These are phyloP conservation scores for Fusarium oligoseptatum DNA, from an alignment of 2,329 filamentous ascomycete genomes.

Conservation along the genomic window DNA sequence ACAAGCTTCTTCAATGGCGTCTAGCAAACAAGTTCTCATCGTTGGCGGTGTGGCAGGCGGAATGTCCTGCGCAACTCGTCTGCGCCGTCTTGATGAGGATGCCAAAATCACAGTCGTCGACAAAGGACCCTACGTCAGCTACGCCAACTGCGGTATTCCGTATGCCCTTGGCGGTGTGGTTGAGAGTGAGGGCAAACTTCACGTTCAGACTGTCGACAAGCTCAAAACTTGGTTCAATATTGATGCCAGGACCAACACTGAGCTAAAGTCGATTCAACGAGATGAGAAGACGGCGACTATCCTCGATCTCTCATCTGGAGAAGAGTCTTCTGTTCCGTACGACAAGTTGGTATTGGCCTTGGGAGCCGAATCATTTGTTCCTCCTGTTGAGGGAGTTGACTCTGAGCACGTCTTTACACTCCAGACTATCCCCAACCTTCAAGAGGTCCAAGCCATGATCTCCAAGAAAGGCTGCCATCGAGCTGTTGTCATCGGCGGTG, in stretches of 20 bases:
- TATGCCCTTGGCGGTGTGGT: slow-evolving; percentile 17
- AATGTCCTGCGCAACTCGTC: slow-evolving; percentile 23
- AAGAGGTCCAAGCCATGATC: slow-evolving; percentile 7
- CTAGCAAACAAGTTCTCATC: slow-evolving; percentile 14
- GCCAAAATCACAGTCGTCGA: slow-evolving; percentile 19
- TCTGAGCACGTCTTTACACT: slow-evolving; percentile 15
- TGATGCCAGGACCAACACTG: slow-evolving; percentile 2
- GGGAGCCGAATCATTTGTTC: background rate
- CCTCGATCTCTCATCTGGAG: background rate
- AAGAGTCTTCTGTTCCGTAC: background rate
- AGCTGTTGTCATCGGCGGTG: slow-evolving; percentile 12
- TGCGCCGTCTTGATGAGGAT: slow-evolving; percentile 16
- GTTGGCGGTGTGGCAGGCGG: slow-evolving; percentile 23
- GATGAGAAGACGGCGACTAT: background rate
- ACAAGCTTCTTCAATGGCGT: slow-evolving; percentile 2
- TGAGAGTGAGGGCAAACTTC: slow-evolving; percentile 1
- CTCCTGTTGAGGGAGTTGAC: background rate
- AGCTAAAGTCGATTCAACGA: slow-evolving; percentile 7
- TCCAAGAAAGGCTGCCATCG: background rate
- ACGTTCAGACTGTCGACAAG: slow-evolving; percentile 5
- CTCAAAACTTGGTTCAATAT: slow-evolving; percentile 20
- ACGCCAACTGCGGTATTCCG: slow-evolving; percentile 21
- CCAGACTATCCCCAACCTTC: slow-evolving; percentile 17
- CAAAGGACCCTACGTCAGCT: slow-evolving; percentile 14
- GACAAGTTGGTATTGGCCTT: slow-evolving; percentile 1